Percentiles rank a stretch among this genome's conserved stretches.
Evolutionary conservation across 495 filamentous ascomycete genomes (phyloP).

Genomic region (Aspergillus sparsus): DNA sequence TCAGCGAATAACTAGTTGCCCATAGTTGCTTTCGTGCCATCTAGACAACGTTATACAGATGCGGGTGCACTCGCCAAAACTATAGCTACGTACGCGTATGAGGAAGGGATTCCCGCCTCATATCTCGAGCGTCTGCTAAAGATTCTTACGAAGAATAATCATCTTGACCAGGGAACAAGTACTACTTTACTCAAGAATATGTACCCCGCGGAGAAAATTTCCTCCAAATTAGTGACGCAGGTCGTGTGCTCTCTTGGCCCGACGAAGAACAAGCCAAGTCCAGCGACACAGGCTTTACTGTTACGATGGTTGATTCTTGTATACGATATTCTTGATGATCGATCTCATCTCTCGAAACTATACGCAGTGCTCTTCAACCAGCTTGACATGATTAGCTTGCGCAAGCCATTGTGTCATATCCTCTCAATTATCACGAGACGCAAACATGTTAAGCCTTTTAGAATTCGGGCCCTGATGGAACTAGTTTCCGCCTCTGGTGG

Average conservation of each 20-base stretch:
- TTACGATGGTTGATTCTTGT: slow-evolving; percentile 81
- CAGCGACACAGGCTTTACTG: slow-evolving; percentile 66
- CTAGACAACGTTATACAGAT: slow-evolving; percentile 47
- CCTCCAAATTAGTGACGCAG: slow-evolving; percentile 61
- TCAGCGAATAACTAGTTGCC: slow-evolving; percentile 16
- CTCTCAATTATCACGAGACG: slow-evolving; percentile 78
- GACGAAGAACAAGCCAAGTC: slow-evolving; percentile 73
- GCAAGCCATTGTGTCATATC: slow-evolving; percentile 68
- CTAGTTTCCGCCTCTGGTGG: slow-evolving; percentile 39
- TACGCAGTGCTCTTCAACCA: slow-evolving; percentile 83
- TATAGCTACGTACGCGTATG: slow-evolving; percentile 57
- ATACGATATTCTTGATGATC: slow-evolving; percentile 71
- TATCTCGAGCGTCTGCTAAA: slow-evolving; percentile 65
- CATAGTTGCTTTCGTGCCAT: slow-evolving; percentile 43
- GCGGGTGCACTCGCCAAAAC: slow-evolving; percentile 41
- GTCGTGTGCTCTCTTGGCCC: slow-evolving; percentile 76
- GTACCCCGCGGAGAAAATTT: slow-evolving; percentile 67
- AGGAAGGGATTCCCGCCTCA: slow-evolving; percentile 62
- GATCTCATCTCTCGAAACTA: slow-evolving; percentile 61
- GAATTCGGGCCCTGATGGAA: slow-evolving; percentile 79
- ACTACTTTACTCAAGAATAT: slow-evolving; percentile 69
- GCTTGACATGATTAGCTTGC: slow-evolving; percentile 71
- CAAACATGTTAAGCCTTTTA: slow-evolving; percentile 83
- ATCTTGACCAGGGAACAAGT: slow-evolving; percentile 74
- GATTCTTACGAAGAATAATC: slow-evolving; percentile 62